phyloP scores from a whole-genome alignment of 2,329 filamentous ascomycete species.

The Emericellopsis atlantica region DNA sequence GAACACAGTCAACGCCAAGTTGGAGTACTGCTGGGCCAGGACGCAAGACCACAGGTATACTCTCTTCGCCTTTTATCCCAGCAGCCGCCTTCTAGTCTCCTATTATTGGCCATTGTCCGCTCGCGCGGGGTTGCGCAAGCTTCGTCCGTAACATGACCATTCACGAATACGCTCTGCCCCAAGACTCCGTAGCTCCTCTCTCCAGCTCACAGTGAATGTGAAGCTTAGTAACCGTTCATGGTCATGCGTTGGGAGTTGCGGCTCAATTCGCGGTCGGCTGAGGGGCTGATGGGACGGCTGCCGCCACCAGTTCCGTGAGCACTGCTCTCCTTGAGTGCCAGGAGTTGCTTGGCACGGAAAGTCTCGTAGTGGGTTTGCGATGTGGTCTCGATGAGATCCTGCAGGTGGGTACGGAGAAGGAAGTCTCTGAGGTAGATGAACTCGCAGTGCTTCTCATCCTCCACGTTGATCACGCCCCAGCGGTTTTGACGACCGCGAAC shows the following conservation, averaged over 20 bases:
- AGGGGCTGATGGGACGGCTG: slow-evolving; percentile 88
- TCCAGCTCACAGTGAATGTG: slow-evolving; percentile 9
- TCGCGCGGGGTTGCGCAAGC: not conserved
- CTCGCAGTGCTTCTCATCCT: slow-evolving; percentile 99
- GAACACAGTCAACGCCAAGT: slow-evolving; percentile 5
- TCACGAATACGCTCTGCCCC: not conserved
- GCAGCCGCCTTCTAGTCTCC: not conserved
- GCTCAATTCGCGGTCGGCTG: slow-evolving; percentile 91
- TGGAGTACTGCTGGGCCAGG: slow-evolving; percentile 1
- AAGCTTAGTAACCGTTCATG: slow-evolving; percentile 89
- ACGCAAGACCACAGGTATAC: not conserved
- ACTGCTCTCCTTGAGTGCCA: slow-evolving; percentile 96
- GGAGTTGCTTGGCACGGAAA: slow-evolving; percentile 97
- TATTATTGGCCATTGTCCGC: not conserved
- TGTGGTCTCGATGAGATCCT: slow-evolving; percentile 97
- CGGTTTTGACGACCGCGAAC: slow-evolving; percentile 96
- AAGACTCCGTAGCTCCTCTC: slow-evolving; percentile 20
- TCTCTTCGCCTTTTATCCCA: slow-evolving; percentile 1
- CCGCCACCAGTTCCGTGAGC: slow-evolving; percentile 64
- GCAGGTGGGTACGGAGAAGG: slow-evolving; percentile 92
- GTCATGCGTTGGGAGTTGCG: slow-evolving; percentile 93
- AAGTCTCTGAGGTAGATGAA: slow-evolving; percentile 98
- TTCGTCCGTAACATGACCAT: not conserved
- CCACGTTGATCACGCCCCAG: slow-evolving; percentile 99
- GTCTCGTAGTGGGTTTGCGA: slow-evolving; percentile 99